Percentiles rank a stretch among this genome's conserved stretches.
Conservation (phyloP, 306 rosid species). For the Acacia crassicarpa region DNA sequence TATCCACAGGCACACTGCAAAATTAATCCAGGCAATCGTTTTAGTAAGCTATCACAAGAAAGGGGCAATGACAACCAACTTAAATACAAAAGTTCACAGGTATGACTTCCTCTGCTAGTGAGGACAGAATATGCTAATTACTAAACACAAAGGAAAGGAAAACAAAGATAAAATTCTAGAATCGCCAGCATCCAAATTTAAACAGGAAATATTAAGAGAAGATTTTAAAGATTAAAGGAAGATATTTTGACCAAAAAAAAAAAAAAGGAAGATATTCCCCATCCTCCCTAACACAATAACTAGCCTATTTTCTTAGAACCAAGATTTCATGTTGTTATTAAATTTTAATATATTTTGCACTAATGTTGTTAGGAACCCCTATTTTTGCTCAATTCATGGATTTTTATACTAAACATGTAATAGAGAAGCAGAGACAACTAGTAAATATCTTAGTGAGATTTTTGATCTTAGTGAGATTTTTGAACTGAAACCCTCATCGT, state of each 20-base stretch:
- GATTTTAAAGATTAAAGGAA: background rate
- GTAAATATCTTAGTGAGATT: background rate
- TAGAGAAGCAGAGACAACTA: background rate
- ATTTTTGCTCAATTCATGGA: background rate
- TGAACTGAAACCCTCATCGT: background rate
- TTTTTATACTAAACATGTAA: background rate
- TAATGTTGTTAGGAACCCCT: background rate
- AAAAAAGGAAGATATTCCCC: background rate
- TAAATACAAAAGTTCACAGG: background rate
- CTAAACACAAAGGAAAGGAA: background rate
- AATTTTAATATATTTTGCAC: background rate
- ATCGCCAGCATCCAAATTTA: background rate
- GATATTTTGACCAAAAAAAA: too few species aligned
- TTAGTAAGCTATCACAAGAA: constrained; percentile 17
- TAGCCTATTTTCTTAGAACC: background rate
- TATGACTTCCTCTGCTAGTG: background rate
- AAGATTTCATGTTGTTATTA: background rate
- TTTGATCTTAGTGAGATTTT: background rate
- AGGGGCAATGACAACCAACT: background rate
- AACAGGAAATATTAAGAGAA: background rate
- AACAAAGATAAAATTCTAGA: background rate
- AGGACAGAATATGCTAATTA: background rate
- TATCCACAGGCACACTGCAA: constrained; percentile 59
- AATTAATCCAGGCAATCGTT: constrained; percentile 2
- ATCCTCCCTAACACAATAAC: background rate